phyloP scores from a whole-genome alignment of 768 basidiomycete genomes.

The Auricularia auricula-judae region DNA sequence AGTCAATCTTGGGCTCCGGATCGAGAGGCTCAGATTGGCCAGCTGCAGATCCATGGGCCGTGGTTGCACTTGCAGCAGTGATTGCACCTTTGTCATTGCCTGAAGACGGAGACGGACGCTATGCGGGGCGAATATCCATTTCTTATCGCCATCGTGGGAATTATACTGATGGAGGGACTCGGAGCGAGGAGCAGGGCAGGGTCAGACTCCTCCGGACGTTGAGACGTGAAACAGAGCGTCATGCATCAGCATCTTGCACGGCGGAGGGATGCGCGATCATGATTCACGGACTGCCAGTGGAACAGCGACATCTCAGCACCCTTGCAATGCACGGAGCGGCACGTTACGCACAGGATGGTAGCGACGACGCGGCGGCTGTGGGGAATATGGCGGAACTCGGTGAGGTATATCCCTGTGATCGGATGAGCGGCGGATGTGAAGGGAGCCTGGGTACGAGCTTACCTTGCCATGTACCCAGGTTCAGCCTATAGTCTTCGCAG shows the following conservation, averaged over 20 bases:
- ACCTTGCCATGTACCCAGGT: conserved; percentile 93
- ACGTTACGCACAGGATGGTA: conserved; percentile 55
- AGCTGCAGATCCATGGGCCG: no score
- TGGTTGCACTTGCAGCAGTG: no score
- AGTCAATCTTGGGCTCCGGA: no score
- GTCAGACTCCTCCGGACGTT: no score
- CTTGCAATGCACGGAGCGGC: neutral
- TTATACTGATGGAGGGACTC: no score
- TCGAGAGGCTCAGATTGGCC: no score
- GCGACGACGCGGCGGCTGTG: conserved; percentile 67
- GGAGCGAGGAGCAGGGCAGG: no score
- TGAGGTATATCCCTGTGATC: conserved; percentile 64
- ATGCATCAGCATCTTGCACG: neutral
- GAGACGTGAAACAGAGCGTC: neutral
- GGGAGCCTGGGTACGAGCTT: conserved; percentile 4
- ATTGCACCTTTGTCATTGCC: no score
- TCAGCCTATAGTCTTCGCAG: conserved; percentile 29
- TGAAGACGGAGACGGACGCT: no score
- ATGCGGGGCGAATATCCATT: no score
- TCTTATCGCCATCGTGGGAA: no score
- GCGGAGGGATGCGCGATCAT: neutral
- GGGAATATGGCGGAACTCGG: conserved; percentile 64
- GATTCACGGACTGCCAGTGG: neutral
- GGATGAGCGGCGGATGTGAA: neutral
- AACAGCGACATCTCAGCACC: neutral